Evolutionary conservation across 495 filamentous ascomycete species (phyloP), one percentile per base, ranked within the genome.

Genomic region (Hypomontagnella monticulosa): DNA sequence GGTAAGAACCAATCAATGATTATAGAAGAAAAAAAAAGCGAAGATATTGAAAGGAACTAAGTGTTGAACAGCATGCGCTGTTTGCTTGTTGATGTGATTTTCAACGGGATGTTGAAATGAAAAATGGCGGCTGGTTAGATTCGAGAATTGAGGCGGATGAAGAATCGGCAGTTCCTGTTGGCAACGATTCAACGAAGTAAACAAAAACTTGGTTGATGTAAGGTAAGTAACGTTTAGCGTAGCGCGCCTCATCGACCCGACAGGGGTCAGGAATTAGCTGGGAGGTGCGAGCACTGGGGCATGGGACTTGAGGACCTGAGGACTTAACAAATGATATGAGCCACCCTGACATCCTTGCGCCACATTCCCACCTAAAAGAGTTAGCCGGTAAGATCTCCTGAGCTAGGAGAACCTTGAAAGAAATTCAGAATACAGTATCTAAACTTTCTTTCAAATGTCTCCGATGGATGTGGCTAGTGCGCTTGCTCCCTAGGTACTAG

Each of bases 121-220:
- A 23, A 34, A 49, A 27, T 46, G 18, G 10, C 18, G 2, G n/a
- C 15, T n/a, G 19, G 6, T 27, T 27, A 18, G 30, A 47, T 47
- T 47, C 30, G 20, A 19, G 36, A 15, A 40, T 11, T 2, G 41
- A 42, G 50, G 41, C 10, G 11, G 41, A 62, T 54, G 23, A 30
- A 36, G 40, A 19, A 57, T 5, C n/a, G 44, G 49, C 15, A 44
- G 62, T 70, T 66, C 33, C 62, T 57, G 67, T 57, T 70, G 47
- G 61, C 67, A 70, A 66, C 67, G 27, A 38, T 54, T 33, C 19
- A 34, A 47, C 32, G 50, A 67, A 70, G 67, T 70, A 70, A 70
- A 70, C 63, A 70, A 70, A 70, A 50, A 50, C 2, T 52, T 50
- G 34, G 23, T 19, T 30, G 19, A 30, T 30, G 6, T 43, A 43